Conservation (phyloP, 331 rosid genomes). For the Acacia pycnantha region DNA sequence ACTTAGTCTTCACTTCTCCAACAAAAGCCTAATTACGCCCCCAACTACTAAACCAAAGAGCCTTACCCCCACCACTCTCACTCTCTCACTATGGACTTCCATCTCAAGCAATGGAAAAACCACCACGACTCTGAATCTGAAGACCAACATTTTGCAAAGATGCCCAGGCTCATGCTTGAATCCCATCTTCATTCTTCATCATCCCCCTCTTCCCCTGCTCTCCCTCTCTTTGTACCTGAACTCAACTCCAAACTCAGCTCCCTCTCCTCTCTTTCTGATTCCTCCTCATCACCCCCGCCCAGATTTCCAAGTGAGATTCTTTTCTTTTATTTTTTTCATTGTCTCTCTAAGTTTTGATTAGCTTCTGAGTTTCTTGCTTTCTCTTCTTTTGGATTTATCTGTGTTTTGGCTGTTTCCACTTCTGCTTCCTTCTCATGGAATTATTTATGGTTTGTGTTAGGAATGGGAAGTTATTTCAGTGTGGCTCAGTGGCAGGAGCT, state of each 20-base stretch:
- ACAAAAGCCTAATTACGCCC: conserved; percentile 19
- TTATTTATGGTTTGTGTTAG: conserved; percentile 33
- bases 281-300: conserved; percentile 42
- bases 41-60: conserved; percentile 21
- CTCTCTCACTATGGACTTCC: conserved; percentile 82
- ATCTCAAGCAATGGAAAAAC: conserved; percentile 84
- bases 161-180: conserved; percentile 68
- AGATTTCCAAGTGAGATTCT: conserved; percentile 59
- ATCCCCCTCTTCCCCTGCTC: conserved; percentile 41
- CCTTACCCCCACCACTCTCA: background rate
- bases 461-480: conserved; percentile 80
- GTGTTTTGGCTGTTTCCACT: conserved; percentile 5
- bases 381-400: conserved; percentile 16
- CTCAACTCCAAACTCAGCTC: conserved; percentile 50
- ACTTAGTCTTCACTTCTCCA: conserved; percentile 47
- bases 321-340: background rate
- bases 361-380: conserved; percentile 20
- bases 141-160: conserved; percentile 70
- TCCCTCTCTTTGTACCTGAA: conserved; percentile 72
- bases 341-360: background rate
- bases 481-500: conserved; percentile 93
- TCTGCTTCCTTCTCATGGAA: background rate
- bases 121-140: conserved; percentile 90
- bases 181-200: conserved; percentile 48
- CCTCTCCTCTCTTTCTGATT: conserved; percentile 60